Evolutionary conservation across 768 basidiomycete species (phyloP).

Genomic region (Lentinus tigrinus): DNA sequence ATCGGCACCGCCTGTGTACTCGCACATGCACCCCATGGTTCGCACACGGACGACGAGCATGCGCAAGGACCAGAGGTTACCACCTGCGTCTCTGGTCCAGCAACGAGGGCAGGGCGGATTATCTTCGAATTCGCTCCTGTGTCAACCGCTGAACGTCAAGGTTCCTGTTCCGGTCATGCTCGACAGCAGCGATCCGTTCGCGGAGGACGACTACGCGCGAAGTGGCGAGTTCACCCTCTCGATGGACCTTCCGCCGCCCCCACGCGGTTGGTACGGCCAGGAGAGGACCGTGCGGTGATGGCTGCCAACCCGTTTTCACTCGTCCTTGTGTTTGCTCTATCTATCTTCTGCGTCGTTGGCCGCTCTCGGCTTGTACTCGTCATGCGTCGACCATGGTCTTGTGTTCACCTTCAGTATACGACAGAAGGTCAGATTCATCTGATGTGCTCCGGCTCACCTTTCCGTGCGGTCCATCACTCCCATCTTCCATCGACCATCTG

Average conservation of each 20-base stretch:
- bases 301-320: not conserved
- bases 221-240: conserved; percentile 25
- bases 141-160: conserved; percentile 11
- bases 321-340: not conserved
- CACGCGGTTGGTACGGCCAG: conserved; percentile 9
- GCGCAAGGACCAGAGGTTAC: conserved; percentile 7
- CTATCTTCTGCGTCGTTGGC: not conserved
- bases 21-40: conserved; percentile 15
- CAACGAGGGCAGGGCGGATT: conserved; percentile 5
- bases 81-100: conserved; percentile 1
- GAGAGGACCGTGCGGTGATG: not conserved
- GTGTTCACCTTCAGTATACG: not conserved
- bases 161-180: conserved; percentile 18
- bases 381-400: not conserved
- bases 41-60: conserved; percentile 28
- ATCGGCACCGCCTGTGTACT: not conserved
- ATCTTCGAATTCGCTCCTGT: conserved; percentile 11
- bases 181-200: conserved; percentile 3
- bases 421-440: not conserved
- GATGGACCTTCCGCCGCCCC: conserved; percentile 21
- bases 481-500: not conserved
- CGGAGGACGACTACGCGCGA: not conserved
- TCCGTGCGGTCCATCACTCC: not conserved
- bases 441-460: too few relatives aligned
- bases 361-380: not conserved